Evolutionary conservation across 2,329 filamentous ascomycete genomes (phyloP), one percentile per base, ranked within the genome.

Genomic region (Microsporum ferrugineum): DNA sequence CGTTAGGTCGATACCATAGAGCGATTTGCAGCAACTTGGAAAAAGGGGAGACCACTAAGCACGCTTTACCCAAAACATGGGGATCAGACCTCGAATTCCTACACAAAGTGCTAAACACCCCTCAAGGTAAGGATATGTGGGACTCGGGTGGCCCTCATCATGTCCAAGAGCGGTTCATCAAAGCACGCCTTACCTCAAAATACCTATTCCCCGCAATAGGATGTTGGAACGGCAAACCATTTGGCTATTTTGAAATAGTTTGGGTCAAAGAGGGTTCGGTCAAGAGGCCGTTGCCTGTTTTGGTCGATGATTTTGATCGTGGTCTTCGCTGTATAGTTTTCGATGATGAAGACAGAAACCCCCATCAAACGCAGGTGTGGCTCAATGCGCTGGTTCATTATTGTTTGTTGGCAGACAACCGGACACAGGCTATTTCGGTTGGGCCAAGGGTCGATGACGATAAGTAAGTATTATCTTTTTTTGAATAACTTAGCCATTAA

Each of bases 171-270:
- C 75, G 81, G 1, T 95, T 96, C 63, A 78, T 99, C 2, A 77
- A 80, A 23, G 78, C 76, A 1, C 85, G 82, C 0, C 76, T 97
- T 8, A 79, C 79, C 10, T 85, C 81, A 23, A 79, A 80, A 17
- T 88, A 96, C 73, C 90, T 86, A 6, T 96, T 97, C 73, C 94
- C 94, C 0, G 90, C 87, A 0, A 92, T 97, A 63, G 94, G 89
- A 0, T 86, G 91, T 71, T 99, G 92, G 89, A 90, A 97, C 67
- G 91, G 90, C 8, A 87, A 92, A 63, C 92, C 92, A 0, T 99
- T 97, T 75, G 94, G 91, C 0, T 99, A 95, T 72, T 96, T 99
- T 71, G 94, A 99, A 77, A 82, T 99, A 38, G 99, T 99, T 76
- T 99, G 94, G 92, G 90, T 94, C 2, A 96, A 95, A 69, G 94